Conservation (phyloP, 192 early-diverging fungal genomes). For the Coemansia sp. region DNA sequence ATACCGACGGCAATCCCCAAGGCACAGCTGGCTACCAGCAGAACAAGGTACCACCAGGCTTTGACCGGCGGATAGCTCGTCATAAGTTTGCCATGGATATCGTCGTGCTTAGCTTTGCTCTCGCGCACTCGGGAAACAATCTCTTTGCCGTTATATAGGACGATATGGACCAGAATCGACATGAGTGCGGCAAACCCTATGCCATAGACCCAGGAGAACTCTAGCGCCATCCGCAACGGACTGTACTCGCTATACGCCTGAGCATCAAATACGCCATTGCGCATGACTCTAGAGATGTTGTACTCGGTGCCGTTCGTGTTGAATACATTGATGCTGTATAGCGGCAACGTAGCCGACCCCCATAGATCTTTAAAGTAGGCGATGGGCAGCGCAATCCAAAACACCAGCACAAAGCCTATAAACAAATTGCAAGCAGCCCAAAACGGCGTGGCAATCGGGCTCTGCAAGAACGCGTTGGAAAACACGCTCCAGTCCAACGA, state of each 20-base stretch:
- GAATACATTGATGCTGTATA: conserved; percentile 63
- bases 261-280: conserved; percentile 55
- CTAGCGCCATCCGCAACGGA: conserved; percentile 65
- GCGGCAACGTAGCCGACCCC: conserved; percentile 59
- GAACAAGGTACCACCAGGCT: conserved; percentile 68
- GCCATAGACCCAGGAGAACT: conserved; percentile 70
- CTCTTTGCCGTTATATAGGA: conserved; percentile 70
- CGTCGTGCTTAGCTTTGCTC: conserved; percentile 60
- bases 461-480: conserved; percentile 55
- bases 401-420: conserved; percentile 65
- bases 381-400: conserved; percentile 74
- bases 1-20: conserved; percentile 54
- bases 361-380: conserved; percentile 68
- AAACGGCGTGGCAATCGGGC: conserved; percentile 75
- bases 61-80: conserved; percentile 70
- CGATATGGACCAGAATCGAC: conserved; percentile 66
- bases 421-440: conserved; percentile 72
- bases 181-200: conserved; percentile 67
- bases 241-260: conserved; percentile 61
- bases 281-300: conserved; percentile 59
- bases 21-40: conserved; percentile 57
- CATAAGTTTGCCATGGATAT: conserved; percentile 75
- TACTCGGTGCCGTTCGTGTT: conserved; percentile 58
- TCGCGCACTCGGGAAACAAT: conserved; percentile 61
- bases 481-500: conserved; percentile 76